Conservation (phyloP, 371 early-diverging fungal species). For the Actinomucor elegans region DNA sequence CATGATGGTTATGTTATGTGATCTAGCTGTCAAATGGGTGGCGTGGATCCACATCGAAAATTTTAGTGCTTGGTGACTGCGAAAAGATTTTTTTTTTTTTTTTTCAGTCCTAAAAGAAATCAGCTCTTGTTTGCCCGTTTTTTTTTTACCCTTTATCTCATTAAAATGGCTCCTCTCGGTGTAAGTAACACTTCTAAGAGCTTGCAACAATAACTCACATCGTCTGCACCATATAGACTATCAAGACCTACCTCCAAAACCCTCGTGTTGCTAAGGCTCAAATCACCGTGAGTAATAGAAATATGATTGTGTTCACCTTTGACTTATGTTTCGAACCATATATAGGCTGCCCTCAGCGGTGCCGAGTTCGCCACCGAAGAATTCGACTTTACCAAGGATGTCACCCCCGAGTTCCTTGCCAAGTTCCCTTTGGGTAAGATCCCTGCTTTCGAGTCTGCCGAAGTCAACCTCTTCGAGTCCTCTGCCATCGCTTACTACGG, state of each 20-base stretch:
- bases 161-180: slow-evolving; percentile 7
- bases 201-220: too few species aligned
- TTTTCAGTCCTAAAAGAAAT: too few species aligned
- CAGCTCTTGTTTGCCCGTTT: too few species aligned
- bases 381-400: slow-evolving; percentile 66
- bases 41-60: too few species aligned
- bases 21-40: too few species aligned
- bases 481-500: slow-evolving; percentile 89
- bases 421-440: slow-evolving; percentile 85
- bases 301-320: too few species aligned
- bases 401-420: slow-evolving; percentile 71
- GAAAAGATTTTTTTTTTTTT: too few species aligned
- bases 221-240: slow-evolving; percentile 46
- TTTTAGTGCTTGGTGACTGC: too few species aligned
- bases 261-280: slow-evolving; percentile 66
- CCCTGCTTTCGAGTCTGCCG: slow-evolving; percentile 79
- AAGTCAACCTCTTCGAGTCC: slow-evolving; percentile 76
- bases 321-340: too few species aligned
- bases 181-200: slow-evolving; percentile 5
- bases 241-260: slow-evolving; percentile 55
- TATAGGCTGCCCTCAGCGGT: slow-evolving; percentile 70
- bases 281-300: slow-evolving; percentile 58
- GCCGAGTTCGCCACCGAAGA: slow-evolving; percentile 66
- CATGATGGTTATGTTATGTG: too few species aligned
- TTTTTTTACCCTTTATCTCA: not conserved